Evolutionary conservation across 1,284 basidiomycete genomes (phyloP).

Genomic region (Ganoderma meredithae): DNA sequence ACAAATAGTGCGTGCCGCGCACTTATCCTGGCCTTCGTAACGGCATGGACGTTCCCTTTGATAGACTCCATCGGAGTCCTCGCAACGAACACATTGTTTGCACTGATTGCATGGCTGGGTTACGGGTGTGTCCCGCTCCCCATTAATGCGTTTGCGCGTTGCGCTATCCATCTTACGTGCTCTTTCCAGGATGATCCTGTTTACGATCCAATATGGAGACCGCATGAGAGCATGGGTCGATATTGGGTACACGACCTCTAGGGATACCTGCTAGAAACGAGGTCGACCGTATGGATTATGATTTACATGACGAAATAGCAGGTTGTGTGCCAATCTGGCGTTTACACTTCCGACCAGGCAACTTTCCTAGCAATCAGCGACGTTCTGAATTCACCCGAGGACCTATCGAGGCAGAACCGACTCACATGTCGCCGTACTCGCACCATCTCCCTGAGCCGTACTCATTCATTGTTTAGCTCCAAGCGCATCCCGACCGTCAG

Average conservation of each 20-base stretch:
- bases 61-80: not conserved
- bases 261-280: not conserved
- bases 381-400: no score
- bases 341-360: no score
- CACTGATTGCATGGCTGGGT: not conserved
- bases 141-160: no score
- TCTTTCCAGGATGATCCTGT: not conserved
- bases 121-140: not conserved
- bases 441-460: no score
- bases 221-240: not conserved
- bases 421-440: no score
- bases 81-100: not conserved
- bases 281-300: not conserved
- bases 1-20: not conserved
- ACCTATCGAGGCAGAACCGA: no score
- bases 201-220: conserved; percentile 1
- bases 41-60: not conserved
- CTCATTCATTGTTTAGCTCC: no score
- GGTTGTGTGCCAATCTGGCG: not conserved
- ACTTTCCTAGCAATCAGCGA: no score
- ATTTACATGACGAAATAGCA: not conserved
- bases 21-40: not conserved
- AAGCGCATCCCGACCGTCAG: no score
- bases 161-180: not conserved
- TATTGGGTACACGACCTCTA: not conserved